Base-by-base conservation (phyloP, 108 stramenopile species). In the Cyclostephanos tholiformis region DNA sequence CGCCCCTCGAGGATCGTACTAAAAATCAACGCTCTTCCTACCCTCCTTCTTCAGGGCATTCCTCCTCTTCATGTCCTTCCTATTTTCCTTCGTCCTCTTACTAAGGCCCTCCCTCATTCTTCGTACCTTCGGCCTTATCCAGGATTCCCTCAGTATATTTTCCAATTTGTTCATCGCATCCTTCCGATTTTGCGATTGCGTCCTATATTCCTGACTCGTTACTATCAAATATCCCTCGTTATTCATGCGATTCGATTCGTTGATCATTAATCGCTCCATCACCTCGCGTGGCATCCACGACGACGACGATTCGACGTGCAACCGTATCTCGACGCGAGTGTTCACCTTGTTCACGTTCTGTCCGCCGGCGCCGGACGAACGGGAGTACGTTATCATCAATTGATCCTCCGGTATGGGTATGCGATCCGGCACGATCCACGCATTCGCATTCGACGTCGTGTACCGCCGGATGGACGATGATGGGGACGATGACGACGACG, bases 341-440 rank as follows among this genome's bases (percentile, higher is more conserved):
- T 90, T 95, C 9, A 96, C 75, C 75, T 96, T 98, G 88, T 97
- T 98, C 46, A 98, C 97, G 74, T 97, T 96, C 73, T 98, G 97
- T 7, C 97, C 97, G 26, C 97, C 97, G 10, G 96, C 87, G 25
- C 97, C 89, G n/a, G 83, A 84, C 11, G 86, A 69, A 26, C 83
- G 71, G 27, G 57, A 36, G 71, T 79, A 86, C 12, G 77, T 67
- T 0, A 79, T 65, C 53, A 62, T 30, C 25, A 79, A 67, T 50
- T 69, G 46, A 25, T 91, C 91, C 68, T 89, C 86, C 17, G 91
- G 91, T 62, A 95, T 87, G 20, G 76, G 43, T 19, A 95, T 74
- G 20, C 56, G 57, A 14, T 85, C 72, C 14, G 93, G 93, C 20
- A 94, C 88, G 11, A 19, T 83, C 90, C 90, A 94, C 20, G 60